A percentile compares a stretch with the other conserved stretches of the same genome.
These are phyloP conservation scores for Lolium rigidum DNA, from an alignment of 176 grass and related monocot genomes.

Conservation along the genomic window DNA sequence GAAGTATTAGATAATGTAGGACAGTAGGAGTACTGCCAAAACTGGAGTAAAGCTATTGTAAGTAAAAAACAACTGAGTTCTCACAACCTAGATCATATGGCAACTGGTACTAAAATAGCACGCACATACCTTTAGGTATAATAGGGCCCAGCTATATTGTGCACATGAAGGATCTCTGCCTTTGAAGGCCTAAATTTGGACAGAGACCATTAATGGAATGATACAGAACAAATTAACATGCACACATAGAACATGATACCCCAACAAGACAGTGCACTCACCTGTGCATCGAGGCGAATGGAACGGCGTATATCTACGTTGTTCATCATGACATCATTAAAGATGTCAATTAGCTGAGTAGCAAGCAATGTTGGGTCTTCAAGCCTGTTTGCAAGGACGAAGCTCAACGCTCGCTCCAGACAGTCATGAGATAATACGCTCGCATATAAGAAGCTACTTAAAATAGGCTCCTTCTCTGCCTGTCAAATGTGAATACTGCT, in stretches of 20 bases:
- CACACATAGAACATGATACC: constrained; percentile 23
- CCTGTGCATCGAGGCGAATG: constrained; percentile 98
- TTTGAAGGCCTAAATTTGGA: constrained; percentile 81
- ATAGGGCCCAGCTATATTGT: constrained; percentile 93
- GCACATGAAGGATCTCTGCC: constrained; percentile 95
- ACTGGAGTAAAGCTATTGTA: background rate
- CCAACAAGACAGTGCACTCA: constrained; percentile 35
- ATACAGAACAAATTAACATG: constrained; percentile 18
- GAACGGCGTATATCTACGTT: constrained; percentile 73
- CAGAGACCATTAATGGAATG: constrained; percentile 27
- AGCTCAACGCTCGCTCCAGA: constrained; percentile 81
- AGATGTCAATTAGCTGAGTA: constrained; percentile 95
- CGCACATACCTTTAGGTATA: constrained; percentile 62
- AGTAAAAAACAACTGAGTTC: background rate
- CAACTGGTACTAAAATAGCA: background rate
- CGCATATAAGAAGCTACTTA: constrained; percentile 95
- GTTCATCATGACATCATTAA: constrained; percentile 93
- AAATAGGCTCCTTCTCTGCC: constrained; percentile 97
- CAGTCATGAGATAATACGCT: constrained; percentile 91
- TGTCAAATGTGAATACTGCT: constrained; percentile 41
- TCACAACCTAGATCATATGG: background rate
- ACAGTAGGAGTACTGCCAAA: background rate
- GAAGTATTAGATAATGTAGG: background rate
- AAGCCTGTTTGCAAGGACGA: constrained; percentile 92
- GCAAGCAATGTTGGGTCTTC: constrained; percentile 92